Evolutionary conservation across 1,284 basidiomycete genomes (phyloP).

Genomic region (Leccinum pallidistipes): DNA sequence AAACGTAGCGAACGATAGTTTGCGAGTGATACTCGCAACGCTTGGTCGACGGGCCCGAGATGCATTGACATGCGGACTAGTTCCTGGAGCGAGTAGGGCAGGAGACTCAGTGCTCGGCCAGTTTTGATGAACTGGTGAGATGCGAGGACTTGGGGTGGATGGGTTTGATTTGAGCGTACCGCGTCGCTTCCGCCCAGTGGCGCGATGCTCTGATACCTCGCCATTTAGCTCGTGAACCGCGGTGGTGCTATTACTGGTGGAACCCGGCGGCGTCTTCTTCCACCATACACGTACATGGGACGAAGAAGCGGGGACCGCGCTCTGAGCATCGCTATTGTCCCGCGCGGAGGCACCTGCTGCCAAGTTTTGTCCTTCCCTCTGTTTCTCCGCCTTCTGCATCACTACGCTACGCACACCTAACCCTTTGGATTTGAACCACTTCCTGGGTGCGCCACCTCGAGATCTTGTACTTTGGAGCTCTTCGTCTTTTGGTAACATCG

Average conservation of each 20-base stretch:
- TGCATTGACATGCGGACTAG: conserved; percentile 7
- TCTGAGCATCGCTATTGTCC: conserved; percentile 10
- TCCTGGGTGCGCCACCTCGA: conserved; percentile 22
- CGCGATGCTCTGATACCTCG: conserved; percentile 6
- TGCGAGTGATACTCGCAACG: conserved; percentile 32
- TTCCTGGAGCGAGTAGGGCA: conserved; percentile 9
- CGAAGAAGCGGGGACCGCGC: conserved; percentile 11
- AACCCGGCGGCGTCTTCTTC: conserved; percentile 26
- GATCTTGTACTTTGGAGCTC: conserved; percentile 20
- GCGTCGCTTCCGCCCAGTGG: conserved; percentile 8
- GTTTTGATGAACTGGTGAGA: conserved; percentile 19
- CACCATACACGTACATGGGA: conserved; percentile 32
- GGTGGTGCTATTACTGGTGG: conserved; percentile 9
- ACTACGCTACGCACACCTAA: conserved; percentile 28
- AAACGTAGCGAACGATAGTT: conserved; percentile 31
- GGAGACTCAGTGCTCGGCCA: conserved; percentile 26
- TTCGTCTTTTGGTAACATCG: conserved; percentile 30
- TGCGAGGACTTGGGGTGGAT: conserved; percentile 24
- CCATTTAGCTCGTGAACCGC: conserved; percentile 13
- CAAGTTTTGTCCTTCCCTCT: neutral
- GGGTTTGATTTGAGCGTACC: conserved; percentile 15
- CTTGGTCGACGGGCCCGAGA: conserved; percentile 26
- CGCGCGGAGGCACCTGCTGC: neutral
- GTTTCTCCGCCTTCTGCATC: conserved; percentile 27
- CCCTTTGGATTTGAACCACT: conserved; percentile 34